Percentiles rank a stretch among this genome's conserved stretches.
Conservation (phyloP, 768 basidiomycete species). For the Lactifluus hygrophoroides region DNA sequence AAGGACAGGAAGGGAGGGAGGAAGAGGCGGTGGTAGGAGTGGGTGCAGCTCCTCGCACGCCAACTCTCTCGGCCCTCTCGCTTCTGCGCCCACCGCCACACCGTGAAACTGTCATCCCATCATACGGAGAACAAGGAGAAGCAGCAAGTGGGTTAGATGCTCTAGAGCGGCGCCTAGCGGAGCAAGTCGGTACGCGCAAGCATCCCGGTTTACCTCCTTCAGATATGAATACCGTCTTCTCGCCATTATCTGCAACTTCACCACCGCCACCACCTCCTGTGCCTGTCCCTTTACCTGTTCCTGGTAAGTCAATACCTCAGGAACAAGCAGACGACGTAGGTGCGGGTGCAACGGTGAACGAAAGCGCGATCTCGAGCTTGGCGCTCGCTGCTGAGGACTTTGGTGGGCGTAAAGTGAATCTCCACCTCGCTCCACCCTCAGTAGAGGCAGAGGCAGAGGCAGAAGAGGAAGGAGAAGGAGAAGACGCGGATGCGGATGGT, state of each 20-base stretch:
- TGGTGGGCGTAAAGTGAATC: constrained; percentile 31
- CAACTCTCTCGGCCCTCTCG: constrained; percentile 27
- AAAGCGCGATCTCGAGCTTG: constrained; percentile 42
- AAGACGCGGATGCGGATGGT: constrained; percentile 6
- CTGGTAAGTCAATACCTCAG: constrained; percentile 1
- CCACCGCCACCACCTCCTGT: not conserved
- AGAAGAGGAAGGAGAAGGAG: not conserved
- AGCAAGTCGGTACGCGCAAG: constrained; percentile 64
- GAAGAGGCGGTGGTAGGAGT: constrained; percentile 4
- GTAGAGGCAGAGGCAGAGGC: not conserved
- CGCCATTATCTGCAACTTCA: not conserved
- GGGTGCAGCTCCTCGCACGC: constrained; percentile 17
- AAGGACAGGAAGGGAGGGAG: constrained; percentile 7
- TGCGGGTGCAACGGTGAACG: constrained; percentile 26
- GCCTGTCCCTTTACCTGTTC: constrained; percentile 2
- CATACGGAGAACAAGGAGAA: not conserved
- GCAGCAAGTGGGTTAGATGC: constrained; percentile 60
- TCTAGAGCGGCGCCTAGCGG: constrained; percentile 56
- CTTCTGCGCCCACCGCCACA: constrained; percentile 24
- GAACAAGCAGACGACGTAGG: constrained; percentile 24
- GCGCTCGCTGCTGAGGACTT: constrained; percentile 30
- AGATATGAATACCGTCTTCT: constrained; percentile 31
- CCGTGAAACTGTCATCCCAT: not conserved
- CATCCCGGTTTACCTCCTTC: constrained; percentile 26
- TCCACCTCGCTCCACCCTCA: constrained; percentile 26